Base-by-base conservation (phyloP, 2,329 filamentous ascomycete species). In the Trichophyton rubrum region DNA sequence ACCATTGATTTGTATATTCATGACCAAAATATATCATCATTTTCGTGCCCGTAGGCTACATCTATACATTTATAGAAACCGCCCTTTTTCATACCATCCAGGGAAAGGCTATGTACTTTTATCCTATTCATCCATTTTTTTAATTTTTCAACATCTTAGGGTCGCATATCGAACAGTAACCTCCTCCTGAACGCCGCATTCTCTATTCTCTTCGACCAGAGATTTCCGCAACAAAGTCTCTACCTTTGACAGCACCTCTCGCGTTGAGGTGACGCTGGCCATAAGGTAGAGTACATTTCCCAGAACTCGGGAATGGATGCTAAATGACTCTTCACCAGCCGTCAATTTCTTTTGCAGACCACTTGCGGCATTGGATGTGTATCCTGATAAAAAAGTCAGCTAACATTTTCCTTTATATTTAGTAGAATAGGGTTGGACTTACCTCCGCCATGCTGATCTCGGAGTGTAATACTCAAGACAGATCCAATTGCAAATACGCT, bases 401-500 rank as follows among this genome's bases (percentile, higher is more conserved):
- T 56, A 62, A 49, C 63, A 61, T 63, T 8, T 15, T 30, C 13
- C 38, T 63, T 13, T 33, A 11, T 9, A 43, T 43, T n/a, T 13
- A 43, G 6, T 17, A 45, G 45, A 13, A 38, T n/a, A 33, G 58
- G 30, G 9, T 45, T 51, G 22, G 13, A 71, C 77, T 77, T 73
- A 64, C 73, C 62, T 17, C 73, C 75, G 20, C 78, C 79, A 33
- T 70, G 68, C 2, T 73, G 68, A 66, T 83, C 81, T 45, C 74
- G 73, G 22, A 85, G 65, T 11, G 77, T 77, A 41, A 95, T 84
- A 0, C 86, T 85, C 9, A 93, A 75, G 0, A 93, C 86, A 1
- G 83, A 87, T 0, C 89, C 89, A 0, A 93, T 74, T 0, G 88
- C 86, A 75, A 89, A 88, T 0, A 87, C 82, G 6, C 85, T 82